A percentile compares a stretch with the other conserved stretches of the same genome.
phyloP scores from a whole-genome alignment of 129 eudicot genomes.

The Silybum marianum region DNA sequence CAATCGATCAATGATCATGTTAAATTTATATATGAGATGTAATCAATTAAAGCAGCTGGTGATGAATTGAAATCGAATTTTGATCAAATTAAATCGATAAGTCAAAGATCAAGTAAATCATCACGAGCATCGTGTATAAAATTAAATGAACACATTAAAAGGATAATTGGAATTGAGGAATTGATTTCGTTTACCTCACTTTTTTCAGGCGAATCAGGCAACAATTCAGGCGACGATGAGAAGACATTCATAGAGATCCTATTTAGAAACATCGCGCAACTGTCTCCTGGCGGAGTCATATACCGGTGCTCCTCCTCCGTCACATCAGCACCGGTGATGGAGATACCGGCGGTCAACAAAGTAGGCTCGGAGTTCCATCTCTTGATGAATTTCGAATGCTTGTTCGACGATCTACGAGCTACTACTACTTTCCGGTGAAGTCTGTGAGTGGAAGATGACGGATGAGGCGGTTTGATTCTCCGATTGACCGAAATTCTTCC shows the following conservation, averaged over 20 bases:
- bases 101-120: background rate
- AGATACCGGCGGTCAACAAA: constrained; percentile 24
- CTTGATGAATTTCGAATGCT: constrained; percentile 30
- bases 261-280: constrained; percentile 28
- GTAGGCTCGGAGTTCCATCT: constrained; percentile 69
- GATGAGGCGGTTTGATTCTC: constrained; percentile 46
- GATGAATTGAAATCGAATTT: background rate
- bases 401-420: constrained; percentile 27
- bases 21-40: background rate
- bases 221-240: constrained; percentile 42
- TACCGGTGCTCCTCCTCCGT: constrained; percentile 30
- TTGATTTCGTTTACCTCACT: constrained; percentile 29
- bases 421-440: constrained; percentile 19
- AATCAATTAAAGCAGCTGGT: background rate
- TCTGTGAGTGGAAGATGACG: constrained; percentile 26
- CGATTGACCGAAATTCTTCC: constrained; percentile 42
- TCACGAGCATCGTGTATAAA: background rate
- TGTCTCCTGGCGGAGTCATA: constrained; percentile 30
- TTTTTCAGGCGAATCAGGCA: constrained; percentile 43
- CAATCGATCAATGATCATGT: background rate
- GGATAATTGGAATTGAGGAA: background rate
- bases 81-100: background rate
- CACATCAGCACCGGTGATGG: background rate
- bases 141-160: background rate
- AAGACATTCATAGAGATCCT: constrained; percentile 53